A percentile compares a stretch with the other conserved stretches of the same genome.
These are phyloP conservation scores for Cladosporium sp. DNA, from an alignment of 2,329 filamentous ascomycete genomes.

Conservation along the genomic window DNA sequence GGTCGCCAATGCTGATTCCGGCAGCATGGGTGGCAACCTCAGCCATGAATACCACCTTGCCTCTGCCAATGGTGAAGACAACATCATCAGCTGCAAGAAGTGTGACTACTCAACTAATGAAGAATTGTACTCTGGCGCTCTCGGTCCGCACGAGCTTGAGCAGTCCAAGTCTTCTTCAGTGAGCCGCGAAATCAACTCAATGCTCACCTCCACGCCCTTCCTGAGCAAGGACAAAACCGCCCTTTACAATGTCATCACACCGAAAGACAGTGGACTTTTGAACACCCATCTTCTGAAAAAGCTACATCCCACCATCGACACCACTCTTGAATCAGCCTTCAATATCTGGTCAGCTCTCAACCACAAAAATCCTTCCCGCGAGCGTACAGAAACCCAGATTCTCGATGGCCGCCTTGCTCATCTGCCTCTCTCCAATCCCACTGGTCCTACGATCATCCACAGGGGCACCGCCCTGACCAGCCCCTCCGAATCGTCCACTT, in stretches of 20 bases:
- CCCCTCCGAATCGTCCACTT: conserved; percentile 64
- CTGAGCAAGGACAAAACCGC: conserved; percentile 64
- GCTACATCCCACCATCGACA: conserved; percentile 64
- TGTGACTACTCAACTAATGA: conserved; percentile 83
- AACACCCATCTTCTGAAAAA: conserved; percentile 64
- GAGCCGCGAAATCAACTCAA: not conserved
- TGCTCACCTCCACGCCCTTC: conserved; percentile 1
- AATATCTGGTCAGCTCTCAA: conserved; percentile 13
- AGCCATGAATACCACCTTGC: conserved; percentile 94
- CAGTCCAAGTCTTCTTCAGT: not conserved
- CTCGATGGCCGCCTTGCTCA: conserved; percentile 14
- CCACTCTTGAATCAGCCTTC: conserved; percentile 56
- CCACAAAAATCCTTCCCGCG: conserved; percentile 16
- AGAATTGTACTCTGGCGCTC: conserved; percentile 54
- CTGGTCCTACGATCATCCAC: not conserved
- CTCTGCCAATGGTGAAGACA: conserved; percentile 77
- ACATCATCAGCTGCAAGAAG: conserved; percentile 66
- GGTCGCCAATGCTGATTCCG: conserved; percentile 84
- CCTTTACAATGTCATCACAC: conserved; percentile 61
- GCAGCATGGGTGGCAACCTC: conserved; percentile 88
- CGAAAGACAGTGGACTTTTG: conserved; percentile 33
- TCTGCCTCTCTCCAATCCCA: not conserved
- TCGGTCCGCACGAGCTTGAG: not conserved
- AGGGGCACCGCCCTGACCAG: conserved; percentile 59
- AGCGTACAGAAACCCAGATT: conserved; percentile 11